Conservation (phyloP, 805 yeast genomes). For the Wickerhamiella shivajii region DNA sequence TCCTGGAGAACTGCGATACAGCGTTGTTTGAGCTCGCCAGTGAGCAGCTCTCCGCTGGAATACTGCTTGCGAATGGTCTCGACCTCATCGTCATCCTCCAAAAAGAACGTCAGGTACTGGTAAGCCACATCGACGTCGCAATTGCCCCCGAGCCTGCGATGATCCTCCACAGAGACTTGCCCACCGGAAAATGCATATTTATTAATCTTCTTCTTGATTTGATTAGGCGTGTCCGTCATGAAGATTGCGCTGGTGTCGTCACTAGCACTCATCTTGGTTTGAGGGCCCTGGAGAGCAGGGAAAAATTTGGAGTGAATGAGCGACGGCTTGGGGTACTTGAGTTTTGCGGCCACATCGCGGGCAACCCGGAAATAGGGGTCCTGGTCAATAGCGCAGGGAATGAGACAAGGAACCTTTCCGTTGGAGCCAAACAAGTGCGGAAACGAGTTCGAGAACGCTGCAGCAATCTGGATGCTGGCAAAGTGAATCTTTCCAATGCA, state of each 20-base stretch:
- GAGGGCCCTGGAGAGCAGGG: conserved; percentile 95
- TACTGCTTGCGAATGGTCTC: conserved; percentile 47
- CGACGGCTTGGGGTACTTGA: conserved; percentile 81
- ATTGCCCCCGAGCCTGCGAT: conserved; percentile 78
- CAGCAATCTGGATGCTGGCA: conserved; percentile 90
- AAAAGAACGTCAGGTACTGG: conserved; percentile 82
- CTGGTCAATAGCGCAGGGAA: conserved; percentile 98
- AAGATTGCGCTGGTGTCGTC: conserved; percentile 85
- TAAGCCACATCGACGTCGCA: conserved; percentile 92
- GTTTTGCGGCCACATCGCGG: conserved; percentile 91
- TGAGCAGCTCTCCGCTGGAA: conserved; percentile 64
- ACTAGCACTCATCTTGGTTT: conserved; percentile 93
- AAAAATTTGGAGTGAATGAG: conserved; percentile 87
- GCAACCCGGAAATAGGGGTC: conserved; percentile 97
- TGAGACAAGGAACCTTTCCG: conserved; percentile 83
- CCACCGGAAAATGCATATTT: conserved; percentile 97
- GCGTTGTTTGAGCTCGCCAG: conserved; percentile 85
- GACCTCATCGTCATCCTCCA: conserved; percentile 74
- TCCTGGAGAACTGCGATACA: conserved; percentile 70
- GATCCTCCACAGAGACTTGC: conserved; percentile 72
- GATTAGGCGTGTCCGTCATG: conserved; percentile 88
- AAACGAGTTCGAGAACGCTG: conserved; percentile 91
- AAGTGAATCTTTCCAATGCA: conserved; percentile 90
- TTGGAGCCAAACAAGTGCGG: conserved; percentile 83
- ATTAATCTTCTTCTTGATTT: conserved; percentile 86